Conservation (phyloP, 495 filamentous ascomycete genomes). For the Massariosphaeria phaeospora region DNA sequence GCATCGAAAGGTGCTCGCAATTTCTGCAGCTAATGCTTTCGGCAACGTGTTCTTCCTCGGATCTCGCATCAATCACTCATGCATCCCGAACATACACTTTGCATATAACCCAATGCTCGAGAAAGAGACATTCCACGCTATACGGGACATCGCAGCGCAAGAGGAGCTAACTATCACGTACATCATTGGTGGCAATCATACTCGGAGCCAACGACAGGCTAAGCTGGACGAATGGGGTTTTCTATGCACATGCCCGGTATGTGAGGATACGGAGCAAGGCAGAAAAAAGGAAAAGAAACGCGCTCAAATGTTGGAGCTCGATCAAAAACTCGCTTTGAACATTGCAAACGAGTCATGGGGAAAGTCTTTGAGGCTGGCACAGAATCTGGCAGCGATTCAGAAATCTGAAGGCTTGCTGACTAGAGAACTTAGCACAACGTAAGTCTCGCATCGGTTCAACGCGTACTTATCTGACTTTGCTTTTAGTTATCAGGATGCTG, state of each 20-base stretch:
- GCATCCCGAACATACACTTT: constrained; percentile 31
- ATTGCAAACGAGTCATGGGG: too few relatives aligned
- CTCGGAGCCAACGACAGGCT: background rate
- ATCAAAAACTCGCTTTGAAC: background rate
- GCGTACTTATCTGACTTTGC: background rate
- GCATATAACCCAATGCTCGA: constrained; percentile 18
- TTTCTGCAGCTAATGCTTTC: constrained; percentile 6
- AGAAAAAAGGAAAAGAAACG: background rate
- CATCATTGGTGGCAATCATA: constrained; percentile 4
- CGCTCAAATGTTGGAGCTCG: background rate
- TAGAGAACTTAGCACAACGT: background rate
- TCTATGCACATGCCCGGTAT: constrained; percentile 5
- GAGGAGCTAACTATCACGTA: constrained; percentile 33
- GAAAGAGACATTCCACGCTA: constrained; percentile 26
- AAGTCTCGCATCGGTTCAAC: background rate
- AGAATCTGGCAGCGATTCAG: background rate
- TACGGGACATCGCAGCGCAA: constrained; percentile 22
- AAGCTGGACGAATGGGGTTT: constrained; percentile 11
- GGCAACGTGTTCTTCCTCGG: constrained; percentile 20
- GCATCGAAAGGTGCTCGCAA: background rate
- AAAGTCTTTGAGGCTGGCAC: background rate
- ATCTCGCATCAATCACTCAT: constrained; percentile 35
- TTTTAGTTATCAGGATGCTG: constrained; percentile 7
- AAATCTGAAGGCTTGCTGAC: background rate
- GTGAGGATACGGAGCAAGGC: background rate